Percentiles rank a stretch among this genome's conserved stretches.
phyloP scores from a whole-genome alignment of 805 yeast species.

The Pichia pseudocactophila region DNA sequence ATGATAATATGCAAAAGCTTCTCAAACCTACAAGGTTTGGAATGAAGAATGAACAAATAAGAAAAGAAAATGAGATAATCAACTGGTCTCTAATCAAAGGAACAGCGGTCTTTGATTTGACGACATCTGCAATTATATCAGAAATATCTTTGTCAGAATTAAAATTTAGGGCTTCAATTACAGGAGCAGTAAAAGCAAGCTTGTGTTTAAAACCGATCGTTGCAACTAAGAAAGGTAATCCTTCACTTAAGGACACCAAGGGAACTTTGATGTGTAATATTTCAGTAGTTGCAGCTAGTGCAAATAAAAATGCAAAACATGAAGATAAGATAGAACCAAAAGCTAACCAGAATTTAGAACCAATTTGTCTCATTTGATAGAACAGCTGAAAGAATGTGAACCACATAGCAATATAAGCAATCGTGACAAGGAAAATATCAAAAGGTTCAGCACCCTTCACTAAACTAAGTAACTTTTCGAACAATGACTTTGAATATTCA shows the following conservation, averaged over 20 bases:
- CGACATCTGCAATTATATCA: conserved; percentile 25
- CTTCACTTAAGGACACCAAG: conserved; percentile 72
- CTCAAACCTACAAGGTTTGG: conserved; percentile 62
- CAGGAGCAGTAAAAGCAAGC: conserved; percentile 56
- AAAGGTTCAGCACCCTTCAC: conserved; percentile 73
- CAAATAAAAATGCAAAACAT: conserved; percentile 74
- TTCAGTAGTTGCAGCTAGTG: conserved; percentile 54
- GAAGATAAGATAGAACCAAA: conserved; percentile 72
- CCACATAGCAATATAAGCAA: conserved; percentile 84
- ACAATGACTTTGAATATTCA: conserved; percentile 37
- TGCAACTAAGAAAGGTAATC: conserved; percentile 87
- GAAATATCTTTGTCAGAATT: conserved; percentile 23
- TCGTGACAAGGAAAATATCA: conserved; percentile 68
- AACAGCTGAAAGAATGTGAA: conserved; percentile 71
- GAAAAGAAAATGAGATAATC: conserved; percentile 61
- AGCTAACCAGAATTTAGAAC: conserved; percentile 84
- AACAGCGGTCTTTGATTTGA: conserved; percentile 31
- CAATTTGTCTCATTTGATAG: conserved; percentile 62
- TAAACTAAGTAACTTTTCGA: conserved; percentile 34
- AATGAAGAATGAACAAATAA: conserved; percentile 57
- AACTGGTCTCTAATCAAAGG: conserved; percentile 67
- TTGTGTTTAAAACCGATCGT: conserved; percentile 88
- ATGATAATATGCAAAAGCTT: conserved; percentile 71
- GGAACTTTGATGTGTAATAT: conserved; percentile 55
- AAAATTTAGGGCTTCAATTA: conserved; percentile 33